Evolutionary conservation across 2,329 filamentous ascomycete genomes (phyloP), one percentile per base, ranked within the genome.

Genomic region (Ilyonectria robusta): DNA sequence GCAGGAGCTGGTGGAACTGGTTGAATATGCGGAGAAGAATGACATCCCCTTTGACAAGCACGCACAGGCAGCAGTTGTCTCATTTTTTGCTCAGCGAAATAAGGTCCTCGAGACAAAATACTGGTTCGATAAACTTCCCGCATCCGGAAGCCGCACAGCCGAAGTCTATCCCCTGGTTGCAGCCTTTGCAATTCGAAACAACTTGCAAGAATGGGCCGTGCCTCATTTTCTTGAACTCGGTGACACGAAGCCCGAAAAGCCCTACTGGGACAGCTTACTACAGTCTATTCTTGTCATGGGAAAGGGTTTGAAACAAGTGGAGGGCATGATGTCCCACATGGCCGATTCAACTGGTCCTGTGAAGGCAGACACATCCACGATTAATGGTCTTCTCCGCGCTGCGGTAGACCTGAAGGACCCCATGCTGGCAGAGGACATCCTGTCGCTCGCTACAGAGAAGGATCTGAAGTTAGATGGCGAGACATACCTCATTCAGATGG

Each of bases 361-460:
- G 3, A 79, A 83, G 7, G 89, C 94, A 0, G 91, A 93, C 61
- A 90, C 90, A 7, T 81, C 86, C 3, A 94, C 92, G 6, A 90
- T 98, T 74, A 97, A 98, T 76, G 83, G 84, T 6, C 85, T 98
- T 29, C 86, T 98, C 19, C 87, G 89, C 59, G 90, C 91, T 64
- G 93, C 94, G 10, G 91, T 92, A 70, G 87, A 88, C n/a, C 86
- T 87, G 61, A 85, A 91, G 11, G 91, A 97, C 73, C 86, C 90
- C 0, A 89, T 93, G 71, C 83, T 93, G 51, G 93, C 93, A 6
- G 91, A 95, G 76, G 87, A 93, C 13, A 92, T 95, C 69, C 85
- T 94, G 53, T 82, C 87, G 1, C 81, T 98, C 11, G 90, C 91
- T 2, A 78, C 87, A 50, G 89, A 91, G 74, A 87, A 90, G 74